phyloP scores from a whole-genome alignment of 164 flowering plant species.

The Vitis vinifera region DNA sequence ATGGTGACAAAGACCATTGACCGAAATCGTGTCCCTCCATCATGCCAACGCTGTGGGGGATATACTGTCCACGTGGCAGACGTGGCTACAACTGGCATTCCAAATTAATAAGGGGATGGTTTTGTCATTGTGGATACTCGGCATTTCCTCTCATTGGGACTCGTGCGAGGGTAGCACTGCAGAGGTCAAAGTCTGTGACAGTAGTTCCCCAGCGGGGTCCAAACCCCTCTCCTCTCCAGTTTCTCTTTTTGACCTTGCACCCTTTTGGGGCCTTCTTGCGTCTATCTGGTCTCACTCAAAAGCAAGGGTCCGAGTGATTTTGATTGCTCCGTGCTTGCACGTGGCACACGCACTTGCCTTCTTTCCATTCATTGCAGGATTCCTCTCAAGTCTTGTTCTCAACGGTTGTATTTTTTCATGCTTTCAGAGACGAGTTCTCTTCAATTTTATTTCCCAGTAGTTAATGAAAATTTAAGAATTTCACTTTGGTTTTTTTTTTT shows the following conservation, averaged over 20 bases:
- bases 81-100: not conserved
- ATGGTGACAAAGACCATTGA: not conserved
- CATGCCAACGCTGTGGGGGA: not conserved
- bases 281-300: conserved; percentile 12
- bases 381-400: no score
- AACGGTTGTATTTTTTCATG: no score
- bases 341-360: not conserved
- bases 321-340: no score
- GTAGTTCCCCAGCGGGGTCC: no score
- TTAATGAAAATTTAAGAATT: no score
- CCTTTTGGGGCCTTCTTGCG: conserved; percentile 20
- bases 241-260: conserved; percentile 16
- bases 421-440: no score
- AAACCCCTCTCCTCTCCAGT: not conserved
- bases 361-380: not conserved
- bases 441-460: no score
- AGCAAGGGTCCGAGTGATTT: conserved; percentile 3
- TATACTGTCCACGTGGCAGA: not conserved
- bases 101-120: not conserved
- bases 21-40: not conserved
- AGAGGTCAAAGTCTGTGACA: not conserved
- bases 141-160: not conserved
- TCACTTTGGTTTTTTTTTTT: no score
- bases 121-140: not conserved
- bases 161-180: not conserved